Conservation (phyloP, 2,329 filamentous ascomycete genomes). For the Cladosporium sp. region DNA sequence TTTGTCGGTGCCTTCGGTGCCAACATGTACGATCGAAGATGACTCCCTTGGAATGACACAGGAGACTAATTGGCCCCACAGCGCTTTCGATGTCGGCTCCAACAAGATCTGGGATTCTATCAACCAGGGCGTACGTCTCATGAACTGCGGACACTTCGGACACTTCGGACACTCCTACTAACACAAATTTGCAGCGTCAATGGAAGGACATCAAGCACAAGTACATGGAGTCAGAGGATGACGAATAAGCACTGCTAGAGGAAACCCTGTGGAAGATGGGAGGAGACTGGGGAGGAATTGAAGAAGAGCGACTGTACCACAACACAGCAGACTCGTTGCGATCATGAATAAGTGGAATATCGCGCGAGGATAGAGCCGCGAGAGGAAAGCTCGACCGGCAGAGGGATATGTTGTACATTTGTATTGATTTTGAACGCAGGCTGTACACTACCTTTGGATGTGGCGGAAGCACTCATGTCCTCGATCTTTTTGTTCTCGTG, state of each 20-base stretch:
- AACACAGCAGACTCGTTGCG: slow-evolving; percentile 4
- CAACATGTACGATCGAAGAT: slow-evolving; percentile 71
- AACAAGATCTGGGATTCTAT: slow-evolving; percentile 86
- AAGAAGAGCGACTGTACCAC: slow-evolving; percentile 2
- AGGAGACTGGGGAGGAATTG: background rate
- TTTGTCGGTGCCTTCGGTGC: slow-evolving; percentile 87
- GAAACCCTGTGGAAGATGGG: slow-evolving; percentile 32
- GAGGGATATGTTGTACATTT: slow-evolving; percentile 5
- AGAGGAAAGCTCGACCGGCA: background rate
- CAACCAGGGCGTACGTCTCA: slow-evolving; percentile 81
- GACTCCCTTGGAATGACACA: too few relatives aligned
- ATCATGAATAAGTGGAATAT: background rate
- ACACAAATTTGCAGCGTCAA: slow-evolving; percentile 72
- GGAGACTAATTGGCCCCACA: slow-evolving; percentile 43
- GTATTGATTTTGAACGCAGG: slow-evolving; percentile 9
- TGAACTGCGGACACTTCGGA: background rate
- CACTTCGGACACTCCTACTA: slow-evolving; percentile 24
- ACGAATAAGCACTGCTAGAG: slow-evolving; percentile 61
- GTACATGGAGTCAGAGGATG: slow-evolving; percentile 67
- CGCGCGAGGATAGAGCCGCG: slow-evolving; percentile 2
- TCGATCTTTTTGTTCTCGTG: background rate
- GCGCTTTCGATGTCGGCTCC: slow-evolving; percentile 78
- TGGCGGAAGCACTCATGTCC: background rate
- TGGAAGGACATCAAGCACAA: slow-evolving; percentile 98
- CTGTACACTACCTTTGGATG: slow-evolving; percentile 6